Base-by-base conservation (phyloP, 257 asterid species). In the Salvia rosmarinus region DNA sequence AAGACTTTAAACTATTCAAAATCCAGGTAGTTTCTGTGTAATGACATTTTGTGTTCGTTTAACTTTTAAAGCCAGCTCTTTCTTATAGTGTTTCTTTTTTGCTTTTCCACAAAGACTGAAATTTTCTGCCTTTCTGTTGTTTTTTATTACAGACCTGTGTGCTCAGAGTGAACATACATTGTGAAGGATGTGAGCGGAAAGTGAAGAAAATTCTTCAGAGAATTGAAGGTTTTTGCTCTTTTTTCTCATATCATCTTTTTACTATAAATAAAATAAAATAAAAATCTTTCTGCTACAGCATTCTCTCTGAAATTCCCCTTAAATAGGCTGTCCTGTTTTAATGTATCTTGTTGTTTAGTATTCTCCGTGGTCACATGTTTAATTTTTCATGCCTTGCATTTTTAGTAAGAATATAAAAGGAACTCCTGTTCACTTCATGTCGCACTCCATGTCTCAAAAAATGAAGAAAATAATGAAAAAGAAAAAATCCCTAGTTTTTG, bases 161-260 rank as follows among this genome's bases (percentile, higher is more conserved):
- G 73, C 96, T 93, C 40, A 83, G 87, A 78, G 98, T 93, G 54
- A 93, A 93, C 82, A 85, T 93, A 69, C 94, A 93, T 67, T 93
- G 98, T 79, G 96, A 93, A 81, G 98, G 98, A 19, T 93, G 98
- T 75, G 85, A 83, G 87, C 88, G 82, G 71, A 90, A 90, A 85
- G 98, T 93, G 30, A 90, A 89, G 88, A 93, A 90, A 72, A 77
- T 89, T n/a, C 91, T 93, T 5, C 94, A 87, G 57, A 85, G 85
- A 73, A 90, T 86, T 76, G 98, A 93, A 81, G 98, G 98, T 93
- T 10, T 28, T 40, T 30, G 54, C 69, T 43, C 55, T n/a, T 12
- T 42, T 12, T 47, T 59, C 46, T 43, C 54, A 43, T 1, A 7
- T 50, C 11, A 12, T 10, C n/a, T 19, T 1, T 30, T 16, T 16